Evolutionary conservation across 2,329 filamentous ascomycete species (phyloP), one percentile per base, ranked within the genome.

Genomic region (Fusarium clavum): DNA sequence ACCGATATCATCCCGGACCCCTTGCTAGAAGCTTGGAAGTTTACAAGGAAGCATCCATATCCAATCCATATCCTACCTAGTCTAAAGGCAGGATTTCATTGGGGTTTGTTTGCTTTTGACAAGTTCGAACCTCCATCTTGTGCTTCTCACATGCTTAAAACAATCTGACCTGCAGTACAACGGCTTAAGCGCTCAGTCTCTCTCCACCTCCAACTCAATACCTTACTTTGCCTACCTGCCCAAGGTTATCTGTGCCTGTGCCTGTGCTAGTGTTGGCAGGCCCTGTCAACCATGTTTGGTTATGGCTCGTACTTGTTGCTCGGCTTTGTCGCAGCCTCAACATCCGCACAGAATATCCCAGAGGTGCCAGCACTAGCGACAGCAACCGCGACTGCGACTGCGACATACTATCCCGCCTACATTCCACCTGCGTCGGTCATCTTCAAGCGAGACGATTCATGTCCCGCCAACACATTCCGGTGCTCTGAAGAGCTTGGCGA

Each of bases 401-500:
- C 61, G 20, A 30, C 25, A 46, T 62, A 66, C 25, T 46, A 41
- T 25, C 63, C 56, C 18, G 56, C 63, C 8, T 74, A 73, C 40
- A 62, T 61, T 27, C 64, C 74, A 22, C 67, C 67, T 20, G 70
- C 73, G n/a, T 61, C 69, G 12, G 49, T 72, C 12, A 62, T 77
- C 29, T 70, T 76, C 47, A 70, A 45, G 12, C 73, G 79, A 60
- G 73, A 75, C n/a, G 74, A 79, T 22, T 61, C 74, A 54, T 88
- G 86, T 63, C 83, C 85, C 10, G 78, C 79, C 52, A 81, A 85
- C 71, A 87, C 83, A 63, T 86, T 82, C 74, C 84, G 82, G 61
- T 88, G 86, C 75, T 82, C 84, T 22, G 74, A 81, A 65, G 78
- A 80, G 11, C 78, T 83, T 52, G 86, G 86, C 11, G 68, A 79